phyloP scores from a whole-genome alignment of 345 rosid genomes.

The Brassica napus region DNA sequence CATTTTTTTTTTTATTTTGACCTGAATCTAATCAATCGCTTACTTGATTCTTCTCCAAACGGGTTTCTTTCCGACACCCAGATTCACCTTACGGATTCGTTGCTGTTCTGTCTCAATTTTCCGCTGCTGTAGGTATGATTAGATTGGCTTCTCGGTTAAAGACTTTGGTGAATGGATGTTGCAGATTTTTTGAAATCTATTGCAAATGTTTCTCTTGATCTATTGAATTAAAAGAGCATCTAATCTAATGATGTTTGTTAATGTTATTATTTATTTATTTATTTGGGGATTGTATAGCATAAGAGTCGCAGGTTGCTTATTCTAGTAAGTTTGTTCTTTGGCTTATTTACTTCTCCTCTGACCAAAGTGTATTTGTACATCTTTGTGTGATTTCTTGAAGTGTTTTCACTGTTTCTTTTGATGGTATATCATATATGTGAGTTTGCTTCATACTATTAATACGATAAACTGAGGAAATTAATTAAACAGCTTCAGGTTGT shows the following conservation, averaged over 20 bases:
- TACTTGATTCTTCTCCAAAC: slow-evolving; percentile 2
- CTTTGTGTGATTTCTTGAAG: too few relatives aligned
- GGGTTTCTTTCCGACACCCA: background rate
- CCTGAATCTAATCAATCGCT: background rate
- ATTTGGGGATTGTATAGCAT: background rate
- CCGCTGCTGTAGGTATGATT: slow-evolving; percentile 13
- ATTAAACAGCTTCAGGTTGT: background rate
- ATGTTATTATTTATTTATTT: background rate
- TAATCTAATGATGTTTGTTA: background rate
- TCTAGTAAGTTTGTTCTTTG: background rate
- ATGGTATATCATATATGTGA: background rate
- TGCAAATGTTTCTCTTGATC: background rate
- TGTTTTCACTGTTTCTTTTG: background rate
- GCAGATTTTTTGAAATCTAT: slow-evolving; percentile 16
- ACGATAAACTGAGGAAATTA: background rate
- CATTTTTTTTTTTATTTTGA: background rate
- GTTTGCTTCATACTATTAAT: background rate
- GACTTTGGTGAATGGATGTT: slow-evolving; percentile 12
- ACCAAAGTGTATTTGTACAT: too few relatives aligned
- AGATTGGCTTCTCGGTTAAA: background rate
- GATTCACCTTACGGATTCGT: slow-evolving; percentile 12
- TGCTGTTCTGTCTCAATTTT: background rate
- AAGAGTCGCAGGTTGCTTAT: background rate
- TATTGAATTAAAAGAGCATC: background rate
- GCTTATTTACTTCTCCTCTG: background rate